Evolutionary conservation across 139 green algal species (phyloP), one percentile per base, ranked within the genome.

Genomic region (Coelastrella sp.): DNA sequence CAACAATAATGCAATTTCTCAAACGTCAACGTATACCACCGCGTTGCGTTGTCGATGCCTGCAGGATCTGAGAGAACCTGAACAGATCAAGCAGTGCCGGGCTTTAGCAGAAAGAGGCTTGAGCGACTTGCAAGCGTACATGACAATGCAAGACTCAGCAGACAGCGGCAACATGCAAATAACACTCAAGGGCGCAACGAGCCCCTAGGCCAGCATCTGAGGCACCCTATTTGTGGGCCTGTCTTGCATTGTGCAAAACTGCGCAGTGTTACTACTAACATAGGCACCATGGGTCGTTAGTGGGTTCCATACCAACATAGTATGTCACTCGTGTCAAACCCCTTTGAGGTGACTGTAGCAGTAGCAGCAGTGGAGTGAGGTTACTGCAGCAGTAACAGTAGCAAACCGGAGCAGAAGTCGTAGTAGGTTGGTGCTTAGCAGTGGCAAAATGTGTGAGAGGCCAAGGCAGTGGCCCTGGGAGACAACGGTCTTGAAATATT

Each of bases 51-150:
- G 23, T 71, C 68, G n/a, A 4, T 32, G n/a, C 3, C 22, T 22
- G 68, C 90, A 96, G 94, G 83, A 17, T 0, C 87, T 97, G 58
- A 80, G 76, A 19, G 91, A 96, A 83, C 61, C 75, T 0, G 88
- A 90, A 0, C 85, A 87, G 58, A 58, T 96, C 7, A 11, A 59
- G 6, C 77, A 95, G 14, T 93, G 90, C 80, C 75, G 78, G 5
- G 32, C 65, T 58, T 14, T 93, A 19, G 92, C 92, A 14, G 83
- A 93, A 73, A 73, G 92, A 3, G 92, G 92, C 3, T 86, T 93
- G 32, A 89, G 78, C 14, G 92, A 94, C 73, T 68, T 94, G 61
- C 32, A 81, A 60, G 73, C 81, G 0, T 92, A 92, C 64, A 64
- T 11, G 7, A 7, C 22, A 5, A 75, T 87, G 64, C n/a, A 32